These are phyloP conservation scores for Tricholoma bakamatsutake DNA, from an alignment of 768 basidiomycete genomes.

Conservation along the genomic window DNA sequence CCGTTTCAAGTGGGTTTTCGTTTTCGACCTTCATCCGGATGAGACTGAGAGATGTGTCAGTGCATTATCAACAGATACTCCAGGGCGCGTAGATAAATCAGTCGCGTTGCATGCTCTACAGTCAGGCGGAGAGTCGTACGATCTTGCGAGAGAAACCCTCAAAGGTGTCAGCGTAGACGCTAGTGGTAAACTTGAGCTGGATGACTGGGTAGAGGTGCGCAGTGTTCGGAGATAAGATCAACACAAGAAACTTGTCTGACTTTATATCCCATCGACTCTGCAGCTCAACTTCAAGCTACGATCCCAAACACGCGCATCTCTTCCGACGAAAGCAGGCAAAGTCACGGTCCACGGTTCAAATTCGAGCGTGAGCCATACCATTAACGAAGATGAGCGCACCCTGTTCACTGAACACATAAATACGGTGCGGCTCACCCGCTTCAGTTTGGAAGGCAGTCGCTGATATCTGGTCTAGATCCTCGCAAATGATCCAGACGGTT, in stretches of 20 bases:
- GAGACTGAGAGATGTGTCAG: conserved; percentile 31
- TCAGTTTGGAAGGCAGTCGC: background rate
- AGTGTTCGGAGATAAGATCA: conserved; percentile 10
- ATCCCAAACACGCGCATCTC: conserved; percentile 38
- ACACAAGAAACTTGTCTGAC: background rate
- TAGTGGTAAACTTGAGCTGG: conserved; percentile 92
- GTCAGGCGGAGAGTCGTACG: conserved; percentile 81
- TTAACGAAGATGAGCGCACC: conserved; percentile 92
- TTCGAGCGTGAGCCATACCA: conserved; percentile 92
- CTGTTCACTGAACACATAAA: conserved; percentile 99
- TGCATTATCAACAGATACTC: conserved; percentile 68
- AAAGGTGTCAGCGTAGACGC: conserved; percentile 94
- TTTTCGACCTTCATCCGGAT: conserved; percentile 1
- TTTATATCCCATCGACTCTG: background rate
- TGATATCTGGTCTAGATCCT: conserved; percentile 57
- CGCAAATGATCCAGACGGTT: conserved; percentile 80
- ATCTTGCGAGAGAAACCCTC: conserved; percentile 82
- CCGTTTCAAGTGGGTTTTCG: conserved; percentile 81
- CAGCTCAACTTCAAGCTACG: conserved; percentile 81
- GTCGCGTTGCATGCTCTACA: conserved; percentile 76
- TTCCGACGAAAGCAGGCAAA: conserved; percentile 73
- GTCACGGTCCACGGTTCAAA: conserved; percentile 94
- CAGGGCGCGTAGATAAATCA: conserved; percentile 80
- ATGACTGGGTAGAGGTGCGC: conserved; percentile 95
- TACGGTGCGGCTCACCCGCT: conserved; percentile 45